Conservation (phyloP, 2,329 filamentous ascomycete species). For the Didymella segeticola region DNA sequence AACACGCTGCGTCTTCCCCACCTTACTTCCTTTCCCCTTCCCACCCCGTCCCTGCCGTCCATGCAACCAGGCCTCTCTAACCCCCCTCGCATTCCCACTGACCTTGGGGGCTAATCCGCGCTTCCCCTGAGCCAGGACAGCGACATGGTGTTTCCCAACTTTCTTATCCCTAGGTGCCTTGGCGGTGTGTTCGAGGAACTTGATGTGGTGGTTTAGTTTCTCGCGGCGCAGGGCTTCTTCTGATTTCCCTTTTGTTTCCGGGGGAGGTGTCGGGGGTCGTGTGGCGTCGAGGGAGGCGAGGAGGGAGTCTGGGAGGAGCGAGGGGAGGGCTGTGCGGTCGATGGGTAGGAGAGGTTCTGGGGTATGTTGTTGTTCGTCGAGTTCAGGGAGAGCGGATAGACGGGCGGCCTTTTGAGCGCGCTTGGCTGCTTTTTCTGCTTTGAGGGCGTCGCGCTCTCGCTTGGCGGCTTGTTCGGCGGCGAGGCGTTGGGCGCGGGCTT, state of each 20-base stretch:
- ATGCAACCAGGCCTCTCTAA: constrained; percentile 53
- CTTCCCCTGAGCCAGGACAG: constrained; percentile 55
- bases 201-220: constrained; percentile 56
- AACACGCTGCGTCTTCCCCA: constrained; percentile 41
- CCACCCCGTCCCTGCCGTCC: constrained; percentile 46
- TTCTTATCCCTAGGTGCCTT: constrained; percentile 59
- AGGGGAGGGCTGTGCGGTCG: constrained; percentile 47
- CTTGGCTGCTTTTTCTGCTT: constrained; percentile 41
- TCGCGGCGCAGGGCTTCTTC: constrained; percentile 48
- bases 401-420: constrained; percentile 39
- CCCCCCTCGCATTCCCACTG: constrained; percentile 41
- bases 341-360: too few species aligned
- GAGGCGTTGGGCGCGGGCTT: constrained; percentile 39
- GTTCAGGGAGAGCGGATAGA: constrained; percentile 1
- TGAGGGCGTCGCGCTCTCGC: constrained; percentile 38
- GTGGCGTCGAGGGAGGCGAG: constrained; percentile 55
- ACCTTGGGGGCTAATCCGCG: constrained; percentile 54
- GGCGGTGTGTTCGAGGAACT: constrained; percentile 57
- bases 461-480: constrained; percentile 43
- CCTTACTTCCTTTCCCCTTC: constrained; percentile 23
- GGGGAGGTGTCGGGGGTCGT: constrained; percentile 55
- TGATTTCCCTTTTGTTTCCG: constrained; percentile 25
- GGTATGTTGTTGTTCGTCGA: neutral
- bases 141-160: constrained; percentile 57
- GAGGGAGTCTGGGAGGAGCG: constrained; percentile 59